Base-by-base conservation (phyloP, 1,284 basidiomycete genomes). In the Puccinia novopanici region DNA sequence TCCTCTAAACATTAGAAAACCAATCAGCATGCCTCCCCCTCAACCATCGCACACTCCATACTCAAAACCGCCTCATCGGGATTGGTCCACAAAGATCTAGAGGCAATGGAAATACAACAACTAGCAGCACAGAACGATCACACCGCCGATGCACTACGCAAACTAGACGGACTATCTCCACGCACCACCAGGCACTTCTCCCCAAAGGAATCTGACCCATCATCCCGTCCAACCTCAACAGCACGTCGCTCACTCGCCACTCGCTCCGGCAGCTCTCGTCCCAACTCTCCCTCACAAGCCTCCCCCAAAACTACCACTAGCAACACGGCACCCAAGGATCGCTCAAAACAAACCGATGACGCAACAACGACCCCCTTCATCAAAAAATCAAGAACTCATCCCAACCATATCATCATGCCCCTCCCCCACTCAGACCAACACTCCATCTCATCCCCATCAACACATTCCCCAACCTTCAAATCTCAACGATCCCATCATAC, bases 91-190 rank as follows among this genome's bases (percentile, higher is more conserved):
- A 52, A 30, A 13, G 65, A 70, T 17, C 40, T 70, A 0, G 40
- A 42, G n/a, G 67, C 77, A 50, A 84, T 84, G 8, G 82, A 84
- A 73, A 83, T 82, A 70, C 45, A 72, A 82, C 42, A 75, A 55
- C 54, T 61, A 50, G 79, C 67, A 34, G 27, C 67, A 72, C n/a
- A 93, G 10, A 83, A 96, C 84, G 91, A 94, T 82, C 91, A 91
- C 22, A 95, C 96, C 1, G 92, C 91, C 3, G 94, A 97, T 84
- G 94, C 94, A 4, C 88, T 99, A 71, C 90, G 95, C 77, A 97
- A 97, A 86, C 87, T 99, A 34, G 97, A 99, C 84, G 96, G 96
- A 0, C 86, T 98, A 17, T 78, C 75, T n/a, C n/a, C n/a, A n/a
- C n/a, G n/a, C 0, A 27, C 50, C 45, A 45, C 75, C 52, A n/a